Evolutionary conservation across 2,329 filamentous ascomycete genomes (phyloP).

Genomic region (Ophiostoma himal-ulmi): DNA sequence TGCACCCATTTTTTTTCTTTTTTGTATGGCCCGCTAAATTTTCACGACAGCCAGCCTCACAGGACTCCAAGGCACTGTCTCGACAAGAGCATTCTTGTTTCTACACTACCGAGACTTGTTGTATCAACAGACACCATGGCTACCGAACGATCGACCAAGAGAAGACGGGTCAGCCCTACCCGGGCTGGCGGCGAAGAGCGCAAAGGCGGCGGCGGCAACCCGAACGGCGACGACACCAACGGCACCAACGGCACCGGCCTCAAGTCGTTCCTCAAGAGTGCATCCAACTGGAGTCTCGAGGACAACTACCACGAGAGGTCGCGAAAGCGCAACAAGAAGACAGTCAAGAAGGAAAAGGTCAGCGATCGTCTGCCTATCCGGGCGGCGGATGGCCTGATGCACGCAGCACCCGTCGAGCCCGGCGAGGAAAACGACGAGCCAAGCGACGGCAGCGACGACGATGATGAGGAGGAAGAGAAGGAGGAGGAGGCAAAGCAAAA

Average conservation of each 20-base stretch:
- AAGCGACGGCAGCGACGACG: conserved; percentile 52
- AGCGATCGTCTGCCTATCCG: conserved; percentile 78
- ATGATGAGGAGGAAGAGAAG: conserved; percentile 32
- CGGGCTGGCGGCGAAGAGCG: conserved; percentile 41
- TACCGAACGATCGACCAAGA: conserved; percentile 48
- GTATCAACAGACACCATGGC: conserved; percentile 12
- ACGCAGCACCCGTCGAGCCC: conserved; percentile 40
- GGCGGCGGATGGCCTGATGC: conserved; percentile 67
- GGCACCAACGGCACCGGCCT: conserved; percentile 37
- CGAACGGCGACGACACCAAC: conserved; percentile 30
- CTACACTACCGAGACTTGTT: not conserved
- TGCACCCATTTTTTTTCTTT: conserved; percentile 21
- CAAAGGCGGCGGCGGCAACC: conserved; percentile 19
- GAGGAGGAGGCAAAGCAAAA: not conserved
- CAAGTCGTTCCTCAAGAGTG: conserved; percentile 66
- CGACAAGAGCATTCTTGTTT: not conserved
- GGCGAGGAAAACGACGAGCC: conserved; percentile 45
- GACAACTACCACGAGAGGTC: conserved; percentile 81
- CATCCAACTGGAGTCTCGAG: conserved; percentile 82
- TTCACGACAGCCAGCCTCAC: conserved; percentile 6
- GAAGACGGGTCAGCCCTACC: conserved; percentile 53
- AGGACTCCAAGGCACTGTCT: not conserved
- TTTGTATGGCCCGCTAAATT: conserved; percentile 20
- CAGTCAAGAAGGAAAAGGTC: conserved; percentile 66
- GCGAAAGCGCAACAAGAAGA: conserved; percentile 48